Evolutionary conservation across 345 rosid species (phyloP), one percentile per base, ranked within the genome.

Genomic region (Gossypium turneri): DNA sequence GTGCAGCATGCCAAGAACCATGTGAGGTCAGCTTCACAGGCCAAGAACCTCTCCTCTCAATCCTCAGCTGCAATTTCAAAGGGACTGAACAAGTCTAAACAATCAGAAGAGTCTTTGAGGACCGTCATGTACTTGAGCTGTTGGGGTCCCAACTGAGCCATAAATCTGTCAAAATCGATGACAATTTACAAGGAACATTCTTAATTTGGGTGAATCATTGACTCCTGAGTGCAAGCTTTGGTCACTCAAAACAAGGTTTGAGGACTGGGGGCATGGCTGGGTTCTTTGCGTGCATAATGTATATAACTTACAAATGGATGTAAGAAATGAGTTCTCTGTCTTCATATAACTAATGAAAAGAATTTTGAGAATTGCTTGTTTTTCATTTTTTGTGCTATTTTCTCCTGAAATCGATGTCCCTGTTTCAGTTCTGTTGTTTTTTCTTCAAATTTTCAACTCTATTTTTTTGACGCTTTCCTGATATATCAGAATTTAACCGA

Each of bases 61-160:
- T 73, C 92, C 0, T 52, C 88, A 1, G 67, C 83, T 0, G 68
- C 60, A 38, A 74, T 65, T 20, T 62, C 80, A 2, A 67, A 2
- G 12, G 55, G 55, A 12, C 7, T 2, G 17, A 6, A 78, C 24
- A 72, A 76, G 73, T 45, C 53, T 9, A 79, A 64, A n/a, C 76
- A 84, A 67, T 75, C 88, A 11, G 86, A 87, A 50, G 88, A 89
- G 77, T 83, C 90, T 0, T 17, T 84, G 52, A 67, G 88, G 75
- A 76, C 74, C 41, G 84, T 88, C 77, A 81, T 85, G 86, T 84
- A 82, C 77, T 81, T 87, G 81, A 87, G 90, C 74, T 77, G 86
- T 51, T 85, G 89, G 93, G 85, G 85, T 71, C 87, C 88, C 11
- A 79, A 72, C 60, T 77, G 48, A 80, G 3, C 7, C 2, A 1